These are phyloP conservation scores for Calocera cornea DNA, from an alignment of 768 basidiomycete genomes.

Conservation along the genomic window DNA sequence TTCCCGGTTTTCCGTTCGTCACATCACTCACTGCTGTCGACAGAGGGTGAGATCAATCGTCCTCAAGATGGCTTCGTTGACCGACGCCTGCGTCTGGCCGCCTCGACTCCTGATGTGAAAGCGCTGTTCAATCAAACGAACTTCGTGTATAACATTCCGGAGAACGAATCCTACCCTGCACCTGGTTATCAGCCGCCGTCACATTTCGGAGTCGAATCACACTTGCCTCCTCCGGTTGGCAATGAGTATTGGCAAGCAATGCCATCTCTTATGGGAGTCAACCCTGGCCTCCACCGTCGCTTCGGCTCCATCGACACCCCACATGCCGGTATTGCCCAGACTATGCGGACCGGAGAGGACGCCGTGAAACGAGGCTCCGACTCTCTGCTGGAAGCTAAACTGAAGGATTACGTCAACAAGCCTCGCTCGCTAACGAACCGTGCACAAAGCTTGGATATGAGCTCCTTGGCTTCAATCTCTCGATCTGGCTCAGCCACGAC, in stretches of 20 bases:
- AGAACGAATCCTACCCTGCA: conserved; percentile 31
- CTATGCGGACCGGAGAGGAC: conserved; percentile 36
- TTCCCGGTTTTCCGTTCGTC: conserved; percentile 21
- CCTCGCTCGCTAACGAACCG: conserved; percentile 74
- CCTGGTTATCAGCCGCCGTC: neutral
- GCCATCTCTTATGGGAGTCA: neutral
- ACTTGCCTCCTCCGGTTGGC: neutral
- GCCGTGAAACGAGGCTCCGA: conserved; percentile 71
- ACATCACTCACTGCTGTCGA: conserved; percentile 7
- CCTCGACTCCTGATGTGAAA: conserved; percentile 88
- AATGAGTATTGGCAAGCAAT: neutral
- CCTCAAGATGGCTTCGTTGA: conserved; percentile 54
- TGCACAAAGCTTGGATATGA: conserved; percentile 80
- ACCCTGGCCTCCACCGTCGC: conserved; percentile 15
- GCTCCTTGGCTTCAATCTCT: conserved; percentile 45
- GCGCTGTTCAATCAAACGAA: conserved; percentile 77
- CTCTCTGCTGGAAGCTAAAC: conserved; percentile 67
- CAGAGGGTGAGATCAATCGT: conserved; percentile 66
- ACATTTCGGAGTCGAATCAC: neutral
- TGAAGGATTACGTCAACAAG: conserved; percentile 54
- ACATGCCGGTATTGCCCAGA: conserved; percentile 2
- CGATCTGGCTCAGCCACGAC: conserved; percentile 22
- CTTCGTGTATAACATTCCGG: conserved; percentile 68
- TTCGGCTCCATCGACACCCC: conserved; percentile 5
- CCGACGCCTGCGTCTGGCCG: conserved; percentile 65